Conservation (phyloP, 352 stramenopile species). For the Elongisporangium senticosum region DNA sequence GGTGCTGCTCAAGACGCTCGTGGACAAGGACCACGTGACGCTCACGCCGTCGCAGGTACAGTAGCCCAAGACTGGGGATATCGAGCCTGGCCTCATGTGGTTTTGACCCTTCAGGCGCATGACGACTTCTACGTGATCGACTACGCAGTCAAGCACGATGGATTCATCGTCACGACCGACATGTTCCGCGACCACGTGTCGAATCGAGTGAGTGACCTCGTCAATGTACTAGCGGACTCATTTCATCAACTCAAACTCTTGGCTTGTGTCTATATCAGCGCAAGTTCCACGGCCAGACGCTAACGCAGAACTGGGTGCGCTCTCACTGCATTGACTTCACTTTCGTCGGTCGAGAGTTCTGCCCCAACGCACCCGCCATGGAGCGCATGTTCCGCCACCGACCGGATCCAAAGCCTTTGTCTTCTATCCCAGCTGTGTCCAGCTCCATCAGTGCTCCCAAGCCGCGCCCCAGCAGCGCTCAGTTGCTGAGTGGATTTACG, state of each 20-base stretch:
- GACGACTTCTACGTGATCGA: constrained; percentile 91
- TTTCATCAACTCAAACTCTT: background rate
- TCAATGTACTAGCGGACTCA: background rate
- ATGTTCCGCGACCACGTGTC: constrained; percentile 89
- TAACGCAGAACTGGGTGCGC: constrained; percentile 61
- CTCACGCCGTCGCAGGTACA: constrained; percentile 64
- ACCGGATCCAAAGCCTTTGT: background rate
- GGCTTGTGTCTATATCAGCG: constrained; percentile 23
- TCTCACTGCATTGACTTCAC: constrained; percentile 83
- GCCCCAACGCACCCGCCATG: constrained; percentile 85
- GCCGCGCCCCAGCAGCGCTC: constrained; percentile 7
- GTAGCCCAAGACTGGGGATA: background rate
- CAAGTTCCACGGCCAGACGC: constrained; percentile 52
- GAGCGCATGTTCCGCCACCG: constrained; percentile 46
- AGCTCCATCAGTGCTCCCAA: background rate
- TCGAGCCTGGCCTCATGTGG: background rate
- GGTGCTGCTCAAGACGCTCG: constrained; percentile 39
- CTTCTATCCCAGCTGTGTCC: constrained; percentile 6
- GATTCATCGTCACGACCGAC: constrained; percentile 90
- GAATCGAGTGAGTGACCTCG: constrained; percentile 37
- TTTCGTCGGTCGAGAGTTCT: constrained; percentile 86
- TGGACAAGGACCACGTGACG: constrained; percentile 61
- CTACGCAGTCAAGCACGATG: constrained; percentile 84
- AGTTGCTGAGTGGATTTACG: constrained; percentile 3
- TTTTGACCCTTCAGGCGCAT: constrained; percentile 39